phyloP scores from a whole-genome alignment of 176 grass and related monocot species.

The Canna indica region DNA sequence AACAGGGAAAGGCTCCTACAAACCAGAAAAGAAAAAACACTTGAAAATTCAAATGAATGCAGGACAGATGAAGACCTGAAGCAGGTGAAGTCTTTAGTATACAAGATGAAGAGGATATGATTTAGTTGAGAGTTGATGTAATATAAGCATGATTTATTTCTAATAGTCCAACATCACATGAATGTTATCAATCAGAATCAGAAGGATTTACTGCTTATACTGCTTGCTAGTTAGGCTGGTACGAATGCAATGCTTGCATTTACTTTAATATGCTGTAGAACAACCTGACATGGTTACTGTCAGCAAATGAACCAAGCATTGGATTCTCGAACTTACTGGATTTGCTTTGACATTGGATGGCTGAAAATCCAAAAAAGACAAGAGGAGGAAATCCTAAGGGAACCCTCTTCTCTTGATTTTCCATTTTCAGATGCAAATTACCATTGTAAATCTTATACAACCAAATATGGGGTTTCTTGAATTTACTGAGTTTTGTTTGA shows the following conservation, averaged over 20 bases:
- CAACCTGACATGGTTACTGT: not conserved
- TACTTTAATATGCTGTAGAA: not conserved
- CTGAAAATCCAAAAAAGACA: too few species aligned
- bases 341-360: not conserved
- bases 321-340: not conserved
- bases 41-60: not conserved
- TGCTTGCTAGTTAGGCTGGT: too few species aligned
- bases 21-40: not conserved
- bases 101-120: too few species aligned
- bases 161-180: not conserved
- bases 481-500: too few species aligned
- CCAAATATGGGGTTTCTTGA: too few species aligned
- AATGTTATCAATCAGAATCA: not conserved
- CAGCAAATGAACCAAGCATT: not conserved
- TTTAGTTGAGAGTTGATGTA: too few species aligned
- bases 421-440: too few species aligned
- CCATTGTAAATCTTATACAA: too few species aligned
- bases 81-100: too few species aligned
- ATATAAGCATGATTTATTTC: too few species aligned
- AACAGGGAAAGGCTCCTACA: slow-evolving; percentile 88
- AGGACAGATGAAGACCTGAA: not conserved
- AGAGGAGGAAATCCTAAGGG: too few species aligned
- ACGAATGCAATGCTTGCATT: not conserved
- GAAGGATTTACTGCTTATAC: not conserved
- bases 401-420: too few species aligned